Base-by-base conservation (phyloP, 495 filamentous ascomycete genomes). In the Viridothelium virens region DNA sequence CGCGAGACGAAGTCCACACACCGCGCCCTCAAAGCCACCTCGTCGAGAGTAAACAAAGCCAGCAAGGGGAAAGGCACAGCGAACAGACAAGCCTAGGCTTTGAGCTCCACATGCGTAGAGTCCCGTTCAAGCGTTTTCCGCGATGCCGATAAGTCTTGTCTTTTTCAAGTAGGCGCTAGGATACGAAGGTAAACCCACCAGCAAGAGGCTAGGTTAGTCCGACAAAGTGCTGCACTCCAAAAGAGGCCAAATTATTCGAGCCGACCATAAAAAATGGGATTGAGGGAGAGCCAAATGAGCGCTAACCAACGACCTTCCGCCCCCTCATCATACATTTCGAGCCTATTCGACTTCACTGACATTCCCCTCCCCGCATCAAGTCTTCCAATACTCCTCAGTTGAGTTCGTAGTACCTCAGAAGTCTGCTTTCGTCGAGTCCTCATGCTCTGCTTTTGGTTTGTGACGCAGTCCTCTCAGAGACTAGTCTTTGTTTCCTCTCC, bases 401-500 rank as follows among this genome's bases (percentile, higher is more conserved):
- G 53, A 59, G 33, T 59, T 36, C 31, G 53, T 33, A 59, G 53
- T 14, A 59, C 25, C 53, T 6, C 7, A 59, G 53, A 33, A 59
- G 31, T 36, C 31, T n/a, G 6, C 31, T 59, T 14, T 36, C 53
- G 14, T 59, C 25, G 5, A 59, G 6, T 6, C 7, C 53, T 59
- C 53, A 6, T 59, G 53, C 14, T 36, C 2, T 31, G 33, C 31
- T 59, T 31, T 59, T 31, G 53, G 53, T 59, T n/a, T 31, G 53
- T n/a, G 36, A 81, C 84, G 87, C 88, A 89, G 83, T 84, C 82
- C 86, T 87, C 84, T 88, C 86, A 74, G 76, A 83, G 89, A 92
- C 85, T 84, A 80, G 89, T 88, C 89, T 93, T 92, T 91, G 88
- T 82, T 89, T 92, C 88, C 88, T 86, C 87, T 84, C 84, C 53